phyloP scores from a whole-genome alignment of 2,329 filamentous ascomycete species.

The Setomelanomma holmii region DNA sequence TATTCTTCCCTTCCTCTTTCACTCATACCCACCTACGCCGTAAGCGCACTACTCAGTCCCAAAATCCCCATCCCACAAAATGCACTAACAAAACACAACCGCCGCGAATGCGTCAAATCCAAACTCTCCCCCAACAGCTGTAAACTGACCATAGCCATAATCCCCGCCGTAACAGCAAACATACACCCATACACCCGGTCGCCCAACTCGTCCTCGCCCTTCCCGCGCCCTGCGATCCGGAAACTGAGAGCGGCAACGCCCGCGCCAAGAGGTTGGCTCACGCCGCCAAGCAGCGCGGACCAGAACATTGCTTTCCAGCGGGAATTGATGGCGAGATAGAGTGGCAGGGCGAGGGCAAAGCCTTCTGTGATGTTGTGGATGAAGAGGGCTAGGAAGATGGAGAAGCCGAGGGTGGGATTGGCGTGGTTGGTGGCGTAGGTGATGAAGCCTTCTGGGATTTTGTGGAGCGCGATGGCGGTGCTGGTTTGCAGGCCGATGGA shows the following conservation, averaged over 20 bases:
- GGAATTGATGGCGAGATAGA: slow-evolving; percentile 88
- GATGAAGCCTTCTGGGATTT: slow-evolving; percentile 86
- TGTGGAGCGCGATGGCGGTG: slow-evolving; percentile 93
- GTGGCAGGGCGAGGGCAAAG: slow-evolving; percentile 88
- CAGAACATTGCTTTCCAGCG: slow-evolving; percentile 83
- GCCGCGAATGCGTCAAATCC: slow-evolving; percentile 79
- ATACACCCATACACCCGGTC: slow-evolving; percentile 75
- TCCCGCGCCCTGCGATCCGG: slow-evolving; percentile 66
- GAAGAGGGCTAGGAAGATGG: slow-evolving; percentile 93
- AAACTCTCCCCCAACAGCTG: slow-evolving; percentile 88
- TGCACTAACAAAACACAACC: slow-evolving; percentile 78
- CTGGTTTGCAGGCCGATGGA: slow-evolving; percentile 96
- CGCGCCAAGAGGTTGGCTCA: slow-evolving; percentile 87
- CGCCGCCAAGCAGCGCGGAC: slow-evolving; percentile 81
- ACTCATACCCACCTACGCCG: slow-evolving; percentile 54
- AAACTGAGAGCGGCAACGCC: slow-evolving; percentile 87
- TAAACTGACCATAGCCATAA: slow-evolving; percentile 93
- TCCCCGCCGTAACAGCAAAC: slow-evolving; percentile 89
- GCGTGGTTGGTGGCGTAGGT: slow-evolving; percentile 98
- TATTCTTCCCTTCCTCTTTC: neutral
- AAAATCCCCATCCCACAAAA: slow-evolving; percentile 88
- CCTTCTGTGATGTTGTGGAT: slow-evolving; percentile 99
- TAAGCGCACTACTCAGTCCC: slow-evolving; percentile 83
- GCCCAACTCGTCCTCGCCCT: slow-evolving; percentile 54
- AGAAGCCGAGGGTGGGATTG: slow-evolving; percentile 84